These are phyloP conservation scores for Balansia obtecta DNA, from an alignment of 2,329 filamentous ascomycete species.

Conservation along the genomic window DNA sequence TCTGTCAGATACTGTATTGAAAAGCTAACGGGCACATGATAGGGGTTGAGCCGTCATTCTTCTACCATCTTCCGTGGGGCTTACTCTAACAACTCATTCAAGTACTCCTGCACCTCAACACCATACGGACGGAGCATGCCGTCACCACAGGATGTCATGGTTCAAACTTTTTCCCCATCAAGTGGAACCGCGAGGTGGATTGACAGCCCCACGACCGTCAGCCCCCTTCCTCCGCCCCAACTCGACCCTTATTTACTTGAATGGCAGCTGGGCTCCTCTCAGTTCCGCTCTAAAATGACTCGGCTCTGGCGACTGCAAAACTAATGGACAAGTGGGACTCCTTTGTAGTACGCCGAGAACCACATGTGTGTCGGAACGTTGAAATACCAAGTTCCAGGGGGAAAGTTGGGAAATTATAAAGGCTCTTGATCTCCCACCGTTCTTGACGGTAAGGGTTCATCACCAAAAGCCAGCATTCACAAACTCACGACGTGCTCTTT, in stretches of 20 bases:
- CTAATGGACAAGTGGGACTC: slow-evolving; percentile 3
- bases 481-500: neutral
- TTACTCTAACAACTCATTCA: too few species aligned
- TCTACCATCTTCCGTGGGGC: neutral
- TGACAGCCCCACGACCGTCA: slow-evolving; percentile 3
- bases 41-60: neutral
- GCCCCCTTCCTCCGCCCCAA: neutral
- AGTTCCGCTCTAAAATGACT: slow-evolving; percentile 5
- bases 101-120: neutral
- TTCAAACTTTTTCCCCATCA: slow-evolving; percentile 5
- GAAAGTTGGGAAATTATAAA: slow-evolving; percentile 19
- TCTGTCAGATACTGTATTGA: too few species aligned
- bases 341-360: slow-evolving; percentile 6
- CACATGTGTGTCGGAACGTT: neutral
- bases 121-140: neutral
- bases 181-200: slow-evolving; percentile 12
- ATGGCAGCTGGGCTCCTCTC: neutral
- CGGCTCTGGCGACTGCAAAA: neutral
- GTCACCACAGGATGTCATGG: slow-evolving; percentile 4
- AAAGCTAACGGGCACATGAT: neutral
- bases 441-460: slow-evolving; percentile 24
- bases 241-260: neutral
- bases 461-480: slow-evolving; percentile 5
- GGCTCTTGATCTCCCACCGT: slow-evolving; percentile 22
- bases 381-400: slow-evolving; percentile 1